Evolutionary conservation across 176 grass and related monocot genomes (phyloP), one percentile per base, ranked within the genome.

Genomic region (Triticum timopheevii): DNA sequence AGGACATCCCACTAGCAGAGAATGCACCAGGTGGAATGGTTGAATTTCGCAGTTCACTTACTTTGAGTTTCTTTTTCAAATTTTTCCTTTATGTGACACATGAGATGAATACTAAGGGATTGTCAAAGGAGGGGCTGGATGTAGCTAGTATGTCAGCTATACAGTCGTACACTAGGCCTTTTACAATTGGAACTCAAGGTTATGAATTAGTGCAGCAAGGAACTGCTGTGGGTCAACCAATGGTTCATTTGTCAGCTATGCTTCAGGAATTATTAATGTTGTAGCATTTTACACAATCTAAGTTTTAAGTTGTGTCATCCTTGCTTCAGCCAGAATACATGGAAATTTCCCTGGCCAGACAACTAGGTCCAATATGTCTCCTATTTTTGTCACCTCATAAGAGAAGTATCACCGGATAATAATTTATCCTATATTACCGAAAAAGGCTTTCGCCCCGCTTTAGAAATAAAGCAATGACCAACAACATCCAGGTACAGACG

Each of bases 41-140:
- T 78, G 96, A 95, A 92, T 98, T 98, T 64, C 93, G 96, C 47
- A 93, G 87, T 85, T 98, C 96, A 54, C 86, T 98, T 81, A 94
- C 90, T 13, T 80, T 95, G 84, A 98, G 96, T 92, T 98, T 98
- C 93, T 95, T 95, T 87, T 98, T 92, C 82, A 98, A 98, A 89
- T 94, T 98, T 89, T 98, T 95, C 69, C 91, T 90, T 75, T 92
- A 42, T 89, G 88, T 98, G 72, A 82, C 82, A 42, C 83, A 98
- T 93, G 89, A 95, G 75, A 91, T 95, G 91, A 90, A 89, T 82
- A 34, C 24, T 23, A 90, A 95, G 58, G 93, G 90, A 81, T 77
- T 84, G 45, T 83, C 87, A 30, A 30, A 30, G 49, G 84, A 95
- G 34, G 79, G 75, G 27, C 90, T 95, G 65, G 80, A 83, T 78